Evolutionary conservation across 2,329 filamentous ascomycete species (phyloP).

Genomic region (Verticillium dahliae): DNA sequence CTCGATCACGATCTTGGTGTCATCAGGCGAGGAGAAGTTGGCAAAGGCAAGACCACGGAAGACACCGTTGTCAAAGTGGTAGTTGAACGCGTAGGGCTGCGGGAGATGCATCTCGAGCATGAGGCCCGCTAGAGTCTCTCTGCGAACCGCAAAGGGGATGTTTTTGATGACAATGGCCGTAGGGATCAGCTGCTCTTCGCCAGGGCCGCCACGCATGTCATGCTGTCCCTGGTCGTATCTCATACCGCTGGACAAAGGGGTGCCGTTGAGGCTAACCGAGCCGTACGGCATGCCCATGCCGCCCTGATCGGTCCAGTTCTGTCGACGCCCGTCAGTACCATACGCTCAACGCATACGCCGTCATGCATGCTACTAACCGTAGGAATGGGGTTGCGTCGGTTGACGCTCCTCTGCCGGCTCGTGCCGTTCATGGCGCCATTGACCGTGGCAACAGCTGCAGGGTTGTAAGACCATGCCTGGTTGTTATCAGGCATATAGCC

Average conservation of each 20-base stretch:
- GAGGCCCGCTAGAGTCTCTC: slow-evolving; percentile 84
- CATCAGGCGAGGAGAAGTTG: slow-evolving; percentile 93
- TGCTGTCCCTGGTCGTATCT: slow-evolving; percentile 24
- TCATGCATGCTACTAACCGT: slow-evolving; percentile 51
- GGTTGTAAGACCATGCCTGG: slow-evolving; percentile 72
- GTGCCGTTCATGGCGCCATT: slow-evolving; percentile 60
- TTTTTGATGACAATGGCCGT: slow-evolving; percentile 99
- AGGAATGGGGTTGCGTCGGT: slow-evolving; percentile 59
- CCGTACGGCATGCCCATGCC: slow-evolving; percentile 32
- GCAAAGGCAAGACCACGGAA: slow-evolving; percentile 95
- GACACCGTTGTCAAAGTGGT: slow-evolving; percentile 97
- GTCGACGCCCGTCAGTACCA: not conserved
- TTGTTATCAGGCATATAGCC: slow-evolving; percentile 58
- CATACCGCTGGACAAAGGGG: slow-evolving; percentile 29
- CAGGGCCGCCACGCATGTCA: slow-evolving; percentile 32
- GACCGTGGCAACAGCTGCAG: slow-evolving; percentile 57
- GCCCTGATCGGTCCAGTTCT: slow-evolving; percentile 47
- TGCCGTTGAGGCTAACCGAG: slow-evolving; percentile 20
- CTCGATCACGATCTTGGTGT: slow-evolving; percentile 88
- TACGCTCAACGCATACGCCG: not conserved
- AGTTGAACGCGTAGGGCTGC: slow-evolving; percentile 97
- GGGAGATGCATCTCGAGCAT: slow-evolving; percentile 95
- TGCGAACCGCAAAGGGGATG: slow-evolving; percentile 96
- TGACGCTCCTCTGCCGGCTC: slow-evolving; percentile 47
- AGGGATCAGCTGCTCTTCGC: slow-evolving; percentile 85